Evolutionary conservation across 108 stramenopile genomes (phyloP), one percentile per base, ranked within the genome.

Genomic region (Skeletonema grethae): DNA sequence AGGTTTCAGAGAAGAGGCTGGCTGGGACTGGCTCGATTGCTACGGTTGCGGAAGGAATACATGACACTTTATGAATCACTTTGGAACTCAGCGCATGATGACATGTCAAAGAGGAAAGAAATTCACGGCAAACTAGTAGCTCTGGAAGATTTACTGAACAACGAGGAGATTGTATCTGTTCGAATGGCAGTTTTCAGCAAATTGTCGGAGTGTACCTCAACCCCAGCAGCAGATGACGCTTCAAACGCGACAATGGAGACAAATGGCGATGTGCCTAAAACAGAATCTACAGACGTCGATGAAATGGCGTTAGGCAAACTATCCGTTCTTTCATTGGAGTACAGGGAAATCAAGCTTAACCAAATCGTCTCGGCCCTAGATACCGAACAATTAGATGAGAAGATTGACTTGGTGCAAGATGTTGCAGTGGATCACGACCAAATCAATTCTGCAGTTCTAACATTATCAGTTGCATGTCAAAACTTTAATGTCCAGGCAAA

Each of bases 91-190:
- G 10, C 29, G 29, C 32, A 29, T 0, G 45, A 36, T 43, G 71
- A 63, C 46, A 5, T 38, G 22, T 5, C 11, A 59, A 69, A 2
- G 59, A 69, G 28, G 22, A 56, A 41, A 35, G 22, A 53, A 43
- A 34, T 62, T 45, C 81, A 91, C 65, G 4, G 31, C 35, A 13
- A 43, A 10, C 66, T 91, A 15, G 46, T 80, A 10, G 48, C 57
- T 67, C 64, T 91, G 77, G 90, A 91, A 75, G 86, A 86, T 16
- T 63, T 56, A 24, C 74, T 91, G 24, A 63, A 64, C 15, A 36
- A 72, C 7, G 67, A 80, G 32, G 90, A 91, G 63, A 79, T 91
- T 20, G 83, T 73, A 5, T 83, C 87, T 3, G 88, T 91, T 75
- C 87, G 90, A n/a, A 63, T 88, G 10, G 25, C 70, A 43, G 72